Evolutionary conservation across 495 filamentous ascomycete species (phyloP).

Genomic region (Beverwykella pulmonaria): DNA sequence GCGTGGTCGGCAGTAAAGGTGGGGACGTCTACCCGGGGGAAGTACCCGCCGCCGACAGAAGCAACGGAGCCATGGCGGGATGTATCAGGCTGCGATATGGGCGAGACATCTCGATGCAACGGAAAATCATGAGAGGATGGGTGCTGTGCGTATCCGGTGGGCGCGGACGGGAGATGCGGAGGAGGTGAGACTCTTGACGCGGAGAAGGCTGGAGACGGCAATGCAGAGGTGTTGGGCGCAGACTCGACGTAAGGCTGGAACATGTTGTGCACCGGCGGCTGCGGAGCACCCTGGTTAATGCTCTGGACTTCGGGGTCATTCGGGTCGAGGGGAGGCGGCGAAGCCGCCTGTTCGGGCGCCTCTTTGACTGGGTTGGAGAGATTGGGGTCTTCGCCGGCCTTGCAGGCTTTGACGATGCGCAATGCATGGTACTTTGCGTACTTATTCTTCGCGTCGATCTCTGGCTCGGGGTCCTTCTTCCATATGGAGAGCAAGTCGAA

Average conservation of each 20-base stretch:
- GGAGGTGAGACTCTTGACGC: slow-evolving; percentile 25
- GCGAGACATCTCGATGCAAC: slow-evolving; percentile 46
- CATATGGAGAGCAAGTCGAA: slow-evolving; percentile 86
- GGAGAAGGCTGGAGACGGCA: slow-evolving; percentile 51
- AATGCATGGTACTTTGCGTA: slow-evolving; percentile 95
- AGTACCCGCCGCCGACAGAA: slow-evolving; percentile 58
- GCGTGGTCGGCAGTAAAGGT: slow-evolving; percentile 44
- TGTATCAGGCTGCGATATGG: slow-evolving; percentile 41
- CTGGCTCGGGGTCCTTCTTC: slow-evolving; percentile 72
- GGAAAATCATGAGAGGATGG: slow-evolving; percentile 32
- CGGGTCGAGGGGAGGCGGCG: slow-evolving; percentile 52
- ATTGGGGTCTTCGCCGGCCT: slow-evolving; percentile 91
- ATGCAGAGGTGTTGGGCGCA: slow-evolving; percentile 45
- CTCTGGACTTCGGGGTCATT: slow-evolving; percentile 66
- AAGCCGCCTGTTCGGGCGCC: slow-evolving; percentile 48
- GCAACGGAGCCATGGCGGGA: slow-evolving; percentile 35
- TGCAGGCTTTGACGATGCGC: slow-evolving; percentile 86
- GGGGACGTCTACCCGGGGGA: slow-evolving; percentile 51
- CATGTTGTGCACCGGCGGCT: slow-evolving; percentile 10
- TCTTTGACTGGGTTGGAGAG: slow-evolving; percentile 74
- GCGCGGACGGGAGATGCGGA: slow-evolving; percentile 23
- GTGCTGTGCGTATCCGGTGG: slow-evolving; percentile 11
- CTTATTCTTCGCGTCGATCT: slow-evolving; percentile 84
- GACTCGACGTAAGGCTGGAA: slow-evolving; percentile 42
- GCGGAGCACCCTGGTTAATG: slow-evolving; percentile 46